Conservation (phyloP, 78 protist genomes). For the Dictyostelium brefeldianum region DNA sequence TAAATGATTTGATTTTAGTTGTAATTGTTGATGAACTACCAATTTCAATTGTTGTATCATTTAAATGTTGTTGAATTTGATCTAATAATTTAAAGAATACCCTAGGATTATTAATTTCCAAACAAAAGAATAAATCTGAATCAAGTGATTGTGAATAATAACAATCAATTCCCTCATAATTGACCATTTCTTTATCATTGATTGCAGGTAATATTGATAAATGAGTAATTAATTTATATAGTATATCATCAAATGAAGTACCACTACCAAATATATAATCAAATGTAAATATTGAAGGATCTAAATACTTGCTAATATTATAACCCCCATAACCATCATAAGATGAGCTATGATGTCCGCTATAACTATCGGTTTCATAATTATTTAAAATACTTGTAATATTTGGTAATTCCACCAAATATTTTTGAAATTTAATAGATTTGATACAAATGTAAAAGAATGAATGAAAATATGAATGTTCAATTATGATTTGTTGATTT, state of each 20-base stretch:
- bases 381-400: background rate
- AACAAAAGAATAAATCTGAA: too few relatives aligned
- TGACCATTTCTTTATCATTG: background rate
- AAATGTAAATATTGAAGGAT: background rate
- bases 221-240: background rate
- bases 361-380: too few relatives aligned
- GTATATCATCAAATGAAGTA: background rate
- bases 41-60: too few relatives aligned
- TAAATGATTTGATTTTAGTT: too few relatives aligned
- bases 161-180: background rate
- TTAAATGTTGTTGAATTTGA: too few relatives aligned
- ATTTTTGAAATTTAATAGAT: background rate
- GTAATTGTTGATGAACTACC: too few relatives aligned
- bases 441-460: background rate
- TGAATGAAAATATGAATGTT: conserved; percentile 8
- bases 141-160: too few relatives aligned
- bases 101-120: too few relatives aligned
- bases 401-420: background rate
- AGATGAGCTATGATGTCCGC: too few relatives aligned
- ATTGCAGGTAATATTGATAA: background rate
- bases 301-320: background rate
- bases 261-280: background rate
- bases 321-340: background rate
- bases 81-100: too few relatives aligned
- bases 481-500: background rate